Conservation (phyloP, 2,329 filamentous ascomycete species). For the Paracorniculantispora psalliotae region DNA sequence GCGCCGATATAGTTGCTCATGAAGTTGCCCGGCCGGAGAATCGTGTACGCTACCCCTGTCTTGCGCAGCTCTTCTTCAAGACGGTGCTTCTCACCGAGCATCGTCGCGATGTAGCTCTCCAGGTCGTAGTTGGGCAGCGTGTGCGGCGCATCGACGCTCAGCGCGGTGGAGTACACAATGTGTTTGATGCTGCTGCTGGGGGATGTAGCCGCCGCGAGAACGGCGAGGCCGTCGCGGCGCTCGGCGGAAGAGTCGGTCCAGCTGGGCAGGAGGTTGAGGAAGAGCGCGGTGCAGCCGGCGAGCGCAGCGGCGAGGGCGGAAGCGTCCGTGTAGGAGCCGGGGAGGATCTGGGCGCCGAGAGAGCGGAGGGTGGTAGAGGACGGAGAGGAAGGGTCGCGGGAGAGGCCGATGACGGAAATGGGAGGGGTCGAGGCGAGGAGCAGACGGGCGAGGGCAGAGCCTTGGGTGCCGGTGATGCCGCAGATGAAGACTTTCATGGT, state of each 20-base stretch:
- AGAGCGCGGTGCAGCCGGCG: slow-evolving; percentile 21
- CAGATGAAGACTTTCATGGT: slow-evolving; percentile 33
- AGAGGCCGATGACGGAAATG: slow-evolving; percentile 27
- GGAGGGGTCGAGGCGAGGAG: slow-evolving; percentile 29
- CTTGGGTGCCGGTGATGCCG: slow-evolving; percentile 37
- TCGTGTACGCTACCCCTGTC: slow-evolving; percentile 25
- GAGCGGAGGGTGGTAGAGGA: slow-evolving; percentile 25
- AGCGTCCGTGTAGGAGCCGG: slow-evolving; percentile 30
- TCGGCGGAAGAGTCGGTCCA: slow-evolving; percentile 19
- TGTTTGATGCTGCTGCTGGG: slow-evolving; percentile 31
- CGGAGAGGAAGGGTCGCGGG: slow-evolving; percentile 19
- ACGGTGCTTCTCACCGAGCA: slow-evolving; percentile 34
- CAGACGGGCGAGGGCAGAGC: slow-evolving; percentile 29
- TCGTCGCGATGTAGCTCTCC: slow-evolving; percentile 22
- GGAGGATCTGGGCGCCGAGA: slow-evolving; percentile 29
- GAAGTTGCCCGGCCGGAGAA: slow-evolving; percentile 47
- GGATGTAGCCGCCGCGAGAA: slow-evolving; percentile 33
- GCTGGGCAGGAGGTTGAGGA: neutral
- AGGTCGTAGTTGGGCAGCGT: slow-evolving; percentile 23
- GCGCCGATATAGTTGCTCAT: slow-evolving; percentile 46
- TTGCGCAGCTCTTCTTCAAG: slow-evolving; percentile 36
- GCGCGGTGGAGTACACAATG: slow-evolving; percentile 31
- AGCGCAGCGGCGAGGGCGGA: slow-evolving; percentile 26
- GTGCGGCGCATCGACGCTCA: slow-evolving; percentile 27
- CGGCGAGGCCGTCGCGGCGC: slow-evolving; percentile 24